Conservation (phyloP, 768 basidiomycete genomes). For the Brasilioporus rufonigricans region DNA sequence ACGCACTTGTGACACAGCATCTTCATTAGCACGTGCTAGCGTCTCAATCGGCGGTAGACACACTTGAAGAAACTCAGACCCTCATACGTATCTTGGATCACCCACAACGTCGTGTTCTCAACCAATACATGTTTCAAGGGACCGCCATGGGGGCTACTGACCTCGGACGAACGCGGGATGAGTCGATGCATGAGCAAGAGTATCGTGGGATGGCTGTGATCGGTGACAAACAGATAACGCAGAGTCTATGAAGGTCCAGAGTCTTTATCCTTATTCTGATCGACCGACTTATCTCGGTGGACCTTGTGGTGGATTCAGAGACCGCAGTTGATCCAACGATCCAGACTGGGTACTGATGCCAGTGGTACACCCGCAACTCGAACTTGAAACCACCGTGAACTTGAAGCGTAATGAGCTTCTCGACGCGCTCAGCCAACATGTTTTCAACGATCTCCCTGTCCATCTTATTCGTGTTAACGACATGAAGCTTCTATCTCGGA, state of each 20-base stretch:
- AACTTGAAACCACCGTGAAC: background rate
- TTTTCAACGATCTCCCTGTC: constrained; percentile 15
- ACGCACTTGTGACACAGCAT: constrained; percentile 40
- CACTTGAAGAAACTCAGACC: constrained; percentile 73
- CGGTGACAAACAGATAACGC: background rate
- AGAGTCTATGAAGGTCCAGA: background rate
- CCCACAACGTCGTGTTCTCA: constrained; percentile 53
- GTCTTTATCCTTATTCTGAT: no score
- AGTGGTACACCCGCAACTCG: background rate
- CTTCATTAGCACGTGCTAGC: constrained; percentile 7
- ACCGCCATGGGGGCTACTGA: background rate
- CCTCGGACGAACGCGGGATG: background rate
- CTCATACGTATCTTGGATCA: constrained; percentile 63
- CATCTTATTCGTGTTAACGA: constrained; percentile 12
- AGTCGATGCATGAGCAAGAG: no score
- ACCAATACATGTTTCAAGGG: constrained; percentile 16
- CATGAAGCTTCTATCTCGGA: constrained; percentile 11
- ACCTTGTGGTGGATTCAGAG: no score
- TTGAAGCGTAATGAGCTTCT: constrained; percentile 8
- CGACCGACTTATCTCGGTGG: background rate
- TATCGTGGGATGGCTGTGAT: background rate
- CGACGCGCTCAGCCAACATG: constrained; percentile 6
- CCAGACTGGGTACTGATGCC: background rate
- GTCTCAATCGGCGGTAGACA: constrained; percentile 16
- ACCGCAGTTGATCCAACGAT: no score